Conservation (phyloP, 2,329 filamentous ascomycete species). For the Simplicillium sp. region DNA sequence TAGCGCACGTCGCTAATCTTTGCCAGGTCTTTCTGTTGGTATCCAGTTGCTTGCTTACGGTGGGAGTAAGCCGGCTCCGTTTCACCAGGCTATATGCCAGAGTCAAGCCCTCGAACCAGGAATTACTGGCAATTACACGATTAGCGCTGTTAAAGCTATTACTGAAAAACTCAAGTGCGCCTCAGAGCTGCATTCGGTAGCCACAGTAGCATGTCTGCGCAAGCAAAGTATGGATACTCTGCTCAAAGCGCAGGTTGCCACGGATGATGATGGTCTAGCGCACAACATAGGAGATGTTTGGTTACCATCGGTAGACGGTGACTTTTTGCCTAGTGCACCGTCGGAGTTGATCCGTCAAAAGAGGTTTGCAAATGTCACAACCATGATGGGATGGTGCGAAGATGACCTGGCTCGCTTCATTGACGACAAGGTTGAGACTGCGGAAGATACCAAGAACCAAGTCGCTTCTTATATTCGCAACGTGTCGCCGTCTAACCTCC, state of each 20-base stretch:
- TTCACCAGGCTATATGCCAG: constrained; percentile 34
- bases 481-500: constrained; percentile 22
- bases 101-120: constrained; percentile 41
- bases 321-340: constrained; percentile 28
- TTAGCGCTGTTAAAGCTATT: constrained; percentile 33
- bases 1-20: constrained; percentile 1
- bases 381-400: constrained; percentile 47
- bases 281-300: constrained; percentile 43
- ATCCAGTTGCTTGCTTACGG: constrained; percentile 41
- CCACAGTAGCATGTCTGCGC: constrained; percentile 37
- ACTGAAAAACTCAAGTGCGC: constrained; percentile 33
- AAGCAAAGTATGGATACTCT: constrained; percentile 29
- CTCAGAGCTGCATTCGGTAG: constrained; percentile 26
- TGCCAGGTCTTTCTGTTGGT: constrained; percentile 27
- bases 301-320: constrained; percentile 33
- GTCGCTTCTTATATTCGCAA: constrained; percentile 27
- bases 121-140: constrained; percentile 36
- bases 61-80: constrained; percentile 29
- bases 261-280: constrained; percentile 26
- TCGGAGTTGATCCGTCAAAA: constrained; percentile 45
- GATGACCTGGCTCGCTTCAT: constrained; percentile 35
- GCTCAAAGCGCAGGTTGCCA: constrained; percentile 31
- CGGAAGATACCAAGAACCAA: constrained; percentile 27
- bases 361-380: constrained; percentile 53
- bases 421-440: constrained; percentile 25